These are phyloP conservation scores for Paracoccidioides brasiliensis DNA, from an alignment of 2,329 filamentous ascomycete genomes.

Conservation along the genomic window DNA sequence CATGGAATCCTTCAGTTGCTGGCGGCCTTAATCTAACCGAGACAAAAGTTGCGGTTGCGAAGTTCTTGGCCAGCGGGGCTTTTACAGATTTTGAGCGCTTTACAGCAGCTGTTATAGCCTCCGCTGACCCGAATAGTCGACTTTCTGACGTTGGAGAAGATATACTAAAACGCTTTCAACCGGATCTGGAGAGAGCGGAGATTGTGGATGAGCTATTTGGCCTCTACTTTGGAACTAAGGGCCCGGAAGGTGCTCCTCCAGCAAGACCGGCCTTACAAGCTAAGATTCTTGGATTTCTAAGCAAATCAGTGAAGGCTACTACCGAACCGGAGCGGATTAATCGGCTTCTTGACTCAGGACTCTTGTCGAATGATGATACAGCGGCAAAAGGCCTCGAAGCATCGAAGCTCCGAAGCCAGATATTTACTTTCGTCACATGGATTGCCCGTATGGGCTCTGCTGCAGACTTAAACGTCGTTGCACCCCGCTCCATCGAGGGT, in stretches of 20 bases:
- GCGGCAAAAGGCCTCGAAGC: constrained; percentile 54
- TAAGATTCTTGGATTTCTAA: constrained; percentile 60
- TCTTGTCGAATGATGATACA: constrained; percentile 33
- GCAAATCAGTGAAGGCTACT: constrained; percentile 63
- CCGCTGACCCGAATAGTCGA: constrained; percentile 61
- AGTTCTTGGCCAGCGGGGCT: constrained; percentile 68
- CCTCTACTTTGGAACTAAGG: constrained; percentile 54
- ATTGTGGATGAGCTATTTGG: constrained; percentile 56
- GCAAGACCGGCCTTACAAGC: constrained; percentile 60
- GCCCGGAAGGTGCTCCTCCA: constrained; percentile 29
- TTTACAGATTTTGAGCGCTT: constrained; percentile 77
- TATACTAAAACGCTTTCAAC: constrained; percentile 63
- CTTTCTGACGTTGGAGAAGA: constrained; percentile 80
- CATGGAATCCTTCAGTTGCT: constrained; percentile 49
- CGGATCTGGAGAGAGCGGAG: constrained; percentile 52
- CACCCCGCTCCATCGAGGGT: constrained; percentile 52
- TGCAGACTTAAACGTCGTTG: constrained; percentile 50
- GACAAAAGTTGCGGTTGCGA: constrained; percentile 55
- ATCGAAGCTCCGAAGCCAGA: constrained; percentile 63
- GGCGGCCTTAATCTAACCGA: constrained; percentile 55
- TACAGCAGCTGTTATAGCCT: constrained; percentile 68
- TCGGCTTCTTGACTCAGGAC: constrained; percentile 53
- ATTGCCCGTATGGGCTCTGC: constrained; percentile 59
- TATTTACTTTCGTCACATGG: constrained; percentile 81
- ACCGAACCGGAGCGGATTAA: constrained; percentile 55